A percentile compares a stretch with the other conserved stretches of the same genome.
phyloP scores from a whole-genome alignment of 441 rosid genomes.

The Eutrema salsugineum region DNA sequence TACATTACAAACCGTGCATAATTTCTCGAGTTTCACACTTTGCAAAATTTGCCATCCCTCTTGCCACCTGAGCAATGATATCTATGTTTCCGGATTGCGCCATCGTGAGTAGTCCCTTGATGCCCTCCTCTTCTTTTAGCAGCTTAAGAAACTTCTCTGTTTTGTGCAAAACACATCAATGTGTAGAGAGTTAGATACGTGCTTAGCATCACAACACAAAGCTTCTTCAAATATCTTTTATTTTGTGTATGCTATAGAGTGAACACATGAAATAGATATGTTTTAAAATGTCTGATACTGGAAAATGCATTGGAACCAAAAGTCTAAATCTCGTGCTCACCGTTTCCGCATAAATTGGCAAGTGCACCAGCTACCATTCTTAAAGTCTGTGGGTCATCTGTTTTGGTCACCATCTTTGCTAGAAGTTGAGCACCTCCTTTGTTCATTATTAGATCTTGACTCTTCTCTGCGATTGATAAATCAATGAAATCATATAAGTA shows the following conservation, averaged over 20 bases:
- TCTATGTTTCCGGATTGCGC: conserved; percentile 53
- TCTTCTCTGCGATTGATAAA: conserved; percentile 49
- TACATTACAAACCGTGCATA: conserved; percentile 59
- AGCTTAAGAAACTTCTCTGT: conserved; percentile 68
- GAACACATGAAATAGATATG: not conserved
- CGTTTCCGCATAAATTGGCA: conserved; percentile 91
- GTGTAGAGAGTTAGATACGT: not conserved
- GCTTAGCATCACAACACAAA: conserved; percentile 5
- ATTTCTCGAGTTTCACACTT: conserved; percentile 89
- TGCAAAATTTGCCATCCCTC: conserved; percentile 93
- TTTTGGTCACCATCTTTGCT: conserved; percentile 64
- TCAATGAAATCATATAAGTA: conserved; percentile 1
- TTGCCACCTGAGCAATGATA: conserved; percentile 87
- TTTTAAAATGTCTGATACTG: not conserved
- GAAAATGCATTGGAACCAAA: not conserved
- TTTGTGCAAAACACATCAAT: conserved; percentile 12
- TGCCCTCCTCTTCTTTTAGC: conserved; percentile 77
- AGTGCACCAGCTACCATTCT: conserved; percentile 97
- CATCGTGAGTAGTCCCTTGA: conserved; percentile 70
- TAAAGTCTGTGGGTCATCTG: conserved; percentile 83
- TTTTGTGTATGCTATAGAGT: not conserved
- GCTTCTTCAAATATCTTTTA: not conserved
- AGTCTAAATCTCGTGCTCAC: conserved; percentile 35
- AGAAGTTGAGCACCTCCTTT: conserved; percentile 81
- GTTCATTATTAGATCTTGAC: conserved; percentile 84